Evolutionary conservation across 106 monocot genomes (phyloP), one percentile per base, ranked within the genome.

Genomic region (Narthecium ossifragum): DNA sequence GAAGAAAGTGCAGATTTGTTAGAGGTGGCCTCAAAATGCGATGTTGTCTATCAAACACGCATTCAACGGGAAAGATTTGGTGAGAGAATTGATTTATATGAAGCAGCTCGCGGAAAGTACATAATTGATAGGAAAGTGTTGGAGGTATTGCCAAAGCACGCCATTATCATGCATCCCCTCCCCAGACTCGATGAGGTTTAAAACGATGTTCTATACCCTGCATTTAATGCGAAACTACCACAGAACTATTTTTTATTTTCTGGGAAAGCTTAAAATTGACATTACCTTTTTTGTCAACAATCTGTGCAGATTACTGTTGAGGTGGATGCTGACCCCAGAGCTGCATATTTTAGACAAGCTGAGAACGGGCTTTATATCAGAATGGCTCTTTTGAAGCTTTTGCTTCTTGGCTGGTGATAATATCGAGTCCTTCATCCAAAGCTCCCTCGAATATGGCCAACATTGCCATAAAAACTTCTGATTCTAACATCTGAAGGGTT

Each of bases 181-280:
- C 96, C 96, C 11, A 80, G 96, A 57, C 90, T 98, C 20, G 96
- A 91, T 65, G 96, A 98, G 81, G 96, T 96, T n/a, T n/a, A n/a
- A n/a, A n/a, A n/a, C n/a, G n/a, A n/a, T n/a, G n/a, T n/a, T n/a
- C n/a, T n/a, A n/a, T n/a, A n/a, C n/a, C n/a, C n/a, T n/a, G n/a
- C n/a, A n/a, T n/a, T n/a, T n/a, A n/a, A n/a, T n/a, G n/a, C n/a
- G n/a, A n/a, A n/a, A n/a, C n/a, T n/a, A n/a, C n/a, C n/a, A n/a
- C n/a, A n/a, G n/a, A n/a, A n/a, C n/a, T n/a, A n/a, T n/a, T n/a
- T n/a, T n/a, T n/a, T n/a, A n/a, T n/a, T n/a, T n/a, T n/a, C n/a
- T n/a, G n/a, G n/a, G n/a, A n/a, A n/a, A n/a, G n/a, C n/a, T n/a
- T n/a, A n/a, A n/a, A n/a, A n/a, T n/a, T n/a, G n/a, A n/a, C n/a